phyloP scores from a whole-genome alignment of 306 rosid species.

The Gynostemma pentaphyllum region DNA sequence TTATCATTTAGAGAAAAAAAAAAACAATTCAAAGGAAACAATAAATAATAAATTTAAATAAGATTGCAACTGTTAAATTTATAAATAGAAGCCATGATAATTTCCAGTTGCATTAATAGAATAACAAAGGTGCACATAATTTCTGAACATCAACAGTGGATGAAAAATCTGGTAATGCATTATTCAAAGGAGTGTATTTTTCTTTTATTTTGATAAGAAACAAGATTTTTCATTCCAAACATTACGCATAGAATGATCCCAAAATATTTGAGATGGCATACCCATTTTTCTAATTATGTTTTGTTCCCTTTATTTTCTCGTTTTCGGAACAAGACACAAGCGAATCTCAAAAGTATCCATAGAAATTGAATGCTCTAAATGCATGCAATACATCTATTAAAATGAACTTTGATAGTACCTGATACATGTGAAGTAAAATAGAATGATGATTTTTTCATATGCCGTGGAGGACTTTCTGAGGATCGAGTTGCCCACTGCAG shows the following conservation, averaged over 20 bases:
- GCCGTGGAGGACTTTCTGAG: slow-evolving; percentile 66
- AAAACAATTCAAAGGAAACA: neutral
- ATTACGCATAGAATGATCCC: too few relatives aligned
- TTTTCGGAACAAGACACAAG: neutral
- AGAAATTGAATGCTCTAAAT: too few relatives aligned
- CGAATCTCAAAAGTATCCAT: too few relatives aligned
- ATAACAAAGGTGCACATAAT: neutral
- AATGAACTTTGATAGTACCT: slow-evolving; percentile 36
- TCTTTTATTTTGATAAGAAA: too few relatives aligned
- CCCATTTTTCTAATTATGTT: neutral
- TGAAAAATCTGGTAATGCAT: neutral
- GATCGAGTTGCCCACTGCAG: slow-evolving; percentile 95
- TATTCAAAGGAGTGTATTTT: too few relatives aligned
- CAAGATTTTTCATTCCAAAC: too few relatives aligned
- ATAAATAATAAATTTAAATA: neutral
- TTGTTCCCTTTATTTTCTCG: neutral
- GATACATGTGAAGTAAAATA: slow-evolving; percentile 46
- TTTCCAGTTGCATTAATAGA: neutral
- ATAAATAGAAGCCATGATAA: neutral
- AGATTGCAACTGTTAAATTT: neutral
- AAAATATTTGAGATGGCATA: neutral
- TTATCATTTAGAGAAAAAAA: too few relatives aligned
- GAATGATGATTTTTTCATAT: slow-evolving; percentile 28
- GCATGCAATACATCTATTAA: too few relatives aligned
- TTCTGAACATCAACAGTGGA: neutral